Base-by-base conservation (phyloP, 768 basidiomycete species). In the Lentinula raphanica region DNA sequence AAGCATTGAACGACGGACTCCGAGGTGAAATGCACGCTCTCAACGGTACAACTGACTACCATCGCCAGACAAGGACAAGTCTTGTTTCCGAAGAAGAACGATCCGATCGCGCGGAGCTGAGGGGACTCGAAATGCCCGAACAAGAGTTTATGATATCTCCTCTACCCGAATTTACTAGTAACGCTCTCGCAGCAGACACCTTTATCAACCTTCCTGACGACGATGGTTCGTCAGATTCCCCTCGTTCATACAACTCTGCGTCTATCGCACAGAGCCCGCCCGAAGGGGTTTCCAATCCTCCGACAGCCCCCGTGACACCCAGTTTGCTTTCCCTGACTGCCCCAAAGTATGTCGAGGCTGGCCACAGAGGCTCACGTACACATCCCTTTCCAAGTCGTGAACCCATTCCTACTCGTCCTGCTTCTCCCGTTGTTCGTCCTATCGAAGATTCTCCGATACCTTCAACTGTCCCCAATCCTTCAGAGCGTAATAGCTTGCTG, bases 111-210 rank as follows among this genome's bases (percentile, higher is more conserved):
- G 55, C 62, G 58, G 72, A 63, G 60, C 72, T 75, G 58, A 65
- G 65, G 58, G 71, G 67, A n/a, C 46, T 7, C 56, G 25, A 31
- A 45, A 66, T 70, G 31, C 69, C 69, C 17, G 58, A 71, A n/a
- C 71, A 71, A 31, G 68, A 74, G 56, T 59, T 74, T 61, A 59
- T 77, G 49, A 74, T 79, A 55, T 77, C 78, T 11, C 78, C 78
- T 3, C 63, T 79, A 4, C 74, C 77, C 4, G 72, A 80, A 60
- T 74, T 75, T 57, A 74, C 76, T 8, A 69, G 66, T 28, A 60
- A 54, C 27, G 62, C 73, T n/a, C 63, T 73, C 3, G 62, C 67
- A 51, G 57, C 68, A 49, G 69, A 71, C 27, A 62, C 64, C 51
- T 67, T 73, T 46, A 56, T 65, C 21, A 63, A 69, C 27, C 69